A percentile compares a stretch with the other conserved stretches of the same genome.
phyloP scores from a whole-genome alignment of 768 basidiomycete genomes.

The Polyporus arcularius region DNA sequence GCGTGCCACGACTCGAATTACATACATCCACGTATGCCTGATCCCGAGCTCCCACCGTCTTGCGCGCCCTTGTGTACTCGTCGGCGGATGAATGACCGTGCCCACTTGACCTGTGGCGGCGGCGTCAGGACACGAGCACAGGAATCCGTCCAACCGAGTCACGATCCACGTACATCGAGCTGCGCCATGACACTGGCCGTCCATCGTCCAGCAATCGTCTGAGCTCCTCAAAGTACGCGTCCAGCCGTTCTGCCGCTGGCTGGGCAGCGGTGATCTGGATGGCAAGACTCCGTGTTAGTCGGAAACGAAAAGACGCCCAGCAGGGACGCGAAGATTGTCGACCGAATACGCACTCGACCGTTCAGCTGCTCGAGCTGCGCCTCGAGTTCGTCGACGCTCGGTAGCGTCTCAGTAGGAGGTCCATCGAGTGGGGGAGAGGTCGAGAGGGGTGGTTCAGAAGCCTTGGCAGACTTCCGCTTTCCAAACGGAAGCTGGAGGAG shows the following conservation, averaged over 20 bases:
- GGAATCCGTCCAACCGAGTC: neutral
- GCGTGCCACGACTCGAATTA: neutral
- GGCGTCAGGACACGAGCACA: neutral
- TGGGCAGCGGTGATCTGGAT: conserved; percentile 12
- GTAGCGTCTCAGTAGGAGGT: neutral
- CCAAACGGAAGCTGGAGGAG: conserved; percentile 1
- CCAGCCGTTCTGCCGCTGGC: conserved; percentile 14
- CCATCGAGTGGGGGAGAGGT: neutral
- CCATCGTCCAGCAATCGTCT: conserved; percentile 17
- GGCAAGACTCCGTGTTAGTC: neutral
- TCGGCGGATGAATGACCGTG: neutral
- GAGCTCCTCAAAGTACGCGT: conserved; percentile 18
- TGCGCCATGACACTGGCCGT: conserved; percentile 19
- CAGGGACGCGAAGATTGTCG: neutral
- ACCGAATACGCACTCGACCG: conserved; percentile 8
- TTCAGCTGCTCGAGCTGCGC: conserved; percentile 2
- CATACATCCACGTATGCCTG: conserved; percentile 17
- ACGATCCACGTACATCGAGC: conserved; percentile 7
- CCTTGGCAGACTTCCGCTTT: neutral
- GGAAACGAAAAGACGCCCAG: neutral
- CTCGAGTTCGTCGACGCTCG: conserved; percentile 13
- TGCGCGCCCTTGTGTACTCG: conserved; percentile 14
- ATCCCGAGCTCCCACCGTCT: conserved; percentile 20
- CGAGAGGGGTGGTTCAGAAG: neutral
- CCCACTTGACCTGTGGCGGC: neutral